Evolutionary conservation across 192 early-diverging fungal genomes (phyloP), one percentile per base, ranked within the genome.

Genomic region (Glomus cerebriforme): DNA sequence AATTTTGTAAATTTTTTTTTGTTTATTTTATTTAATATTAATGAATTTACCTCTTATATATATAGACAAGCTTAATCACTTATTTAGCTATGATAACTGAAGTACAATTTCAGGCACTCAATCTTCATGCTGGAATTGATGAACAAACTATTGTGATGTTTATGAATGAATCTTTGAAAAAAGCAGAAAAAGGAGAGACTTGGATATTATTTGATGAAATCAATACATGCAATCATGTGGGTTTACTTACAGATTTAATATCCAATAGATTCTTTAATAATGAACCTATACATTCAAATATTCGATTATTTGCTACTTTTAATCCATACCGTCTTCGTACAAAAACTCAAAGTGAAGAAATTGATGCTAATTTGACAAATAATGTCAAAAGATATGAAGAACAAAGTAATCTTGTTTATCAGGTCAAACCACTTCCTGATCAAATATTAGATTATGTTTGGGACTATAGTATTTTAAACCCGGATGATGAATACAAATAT

Each of bases 401-500:
- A 17, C 13, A 22, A 0, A 54, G 49, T 3, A 22, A 54, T 19
- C 49, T 54, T 54, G 15, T 54, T 19, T 54, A 54, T 54, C 74
- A 75, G 22, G 74, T 54, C 17, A 54, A 54, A 54, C 15, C 49
- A 54, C 49, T 54, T 17, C 49, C 49, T 19, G 74, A 75, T 22
- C 54, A 54, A 45, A 45, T 75, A 22, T 15, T 66, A 9, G 74
- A 75, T 75, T 32, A 26, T 54, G 49, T 54, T 19, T 54, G 49
- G 49, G 49, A 22, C 49, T 54, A 54, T 54, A 15, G 49, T 19
- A 15, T 54, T 22, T 3, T 54, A 3, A 54, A 15, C 2, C 49
- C 13, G 19, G 19, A 54, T 17, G 19, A 54, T 4, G 49, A 54
- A 54, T 54, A 19, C 5, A 54, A 54, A 2, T 54, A 13, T 19